phyloP scores from a whole-genome alignment of 116 monocot species.

The Trichopus zeylanicus region DNA sequence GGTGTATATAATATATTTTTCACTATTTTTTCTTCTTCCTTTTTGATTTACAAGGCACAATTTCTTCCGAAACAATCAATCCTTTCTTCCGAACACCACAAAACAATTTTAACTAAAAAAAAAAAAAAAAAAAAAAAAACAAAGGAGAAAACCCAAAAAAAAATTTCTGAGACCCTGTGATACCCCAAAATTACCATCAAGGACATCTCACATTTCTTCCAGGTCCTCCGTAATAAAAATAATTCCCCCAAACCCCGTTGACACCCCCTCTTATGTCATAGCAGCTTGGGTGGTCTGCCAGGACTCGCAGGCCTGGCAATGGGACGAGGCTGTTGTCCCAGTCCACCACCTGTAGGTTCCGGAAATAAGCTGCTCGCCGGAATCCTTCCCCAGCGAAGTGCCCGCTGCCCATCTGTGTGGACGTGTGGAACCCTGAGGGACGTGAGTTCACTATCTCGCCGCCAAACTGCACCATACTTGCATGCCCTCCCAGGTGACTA shows the following conservation, averaged over 20 bases:
- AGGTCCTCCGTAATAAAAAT: conserved; percentile 80
- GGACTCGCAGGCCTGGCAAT: conserved; percentile 23
- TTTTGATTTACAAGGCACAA: no score
- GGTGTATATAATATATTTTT: no score
- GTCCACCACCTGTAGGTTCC: conserved; percentile 68
- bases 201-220: conserved; percentile 58
- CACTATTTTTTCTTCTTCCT: no score
- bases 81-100: no score
- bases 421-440: conserved; percentile 49
- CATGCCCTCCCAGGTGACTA: conserved; percentile 49
- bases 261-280: conserved; percentile 53
- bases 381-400: conserved; percentile 54
- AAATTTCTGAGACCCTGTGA: no score
- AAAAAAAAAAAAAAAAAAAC: no score
- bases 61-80: no score
- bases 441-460: conserved; percentile 68
- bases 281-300: conserved; percentile 61
- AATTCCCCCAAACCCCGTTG: conserved; percentile 61
- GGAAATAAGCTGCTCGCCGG: conserved; percentile 53
- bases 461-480: conserved; percentile 83
- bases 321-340: conserved; percentile 75
- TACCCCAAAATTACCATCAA: no score
- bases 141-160: no score
- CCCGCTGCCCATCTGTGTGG: conserved; percentile 82
- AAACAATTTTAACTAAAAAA: no score